Evolutionary conservation across 805 yeast species (phyloP).

Genomic region (Zygosaccharomyces rouxii): DNA sequence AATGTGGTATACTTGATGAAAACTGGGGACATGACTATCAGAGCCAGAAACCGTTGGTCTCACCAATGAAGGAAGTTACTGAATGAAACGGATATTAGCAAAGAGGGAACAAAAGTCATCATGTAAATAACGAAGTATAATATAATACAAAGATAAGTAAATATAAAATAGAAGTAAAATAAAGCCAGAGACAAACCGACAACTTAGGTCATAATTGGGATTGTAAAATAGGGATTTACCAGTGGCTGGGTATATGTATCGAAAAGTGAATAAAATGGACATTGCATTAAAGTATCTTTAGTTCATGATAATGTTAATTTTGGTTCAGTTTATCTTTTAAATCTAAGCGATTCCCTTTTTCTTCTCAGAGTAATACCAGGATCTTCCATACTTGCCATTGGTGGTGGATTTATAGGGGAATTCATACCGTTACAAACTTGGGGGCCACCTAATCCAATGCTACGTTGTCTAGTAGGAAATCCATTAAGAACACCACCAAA

Average conservation of each 20-base stretch:
- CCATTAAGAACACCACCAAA: neutral
- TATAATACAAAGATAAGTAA: neutral
- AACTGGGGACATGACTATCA: constrained; percentile 25
- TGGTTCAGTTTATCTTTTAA: constrained; percentile 8
- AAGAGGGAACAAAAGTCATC: neutral
- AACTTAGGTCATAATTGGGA: neutral
- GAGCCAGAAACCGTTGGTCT: constrained; percentile 20
- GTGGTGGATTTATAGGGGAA: neutral
- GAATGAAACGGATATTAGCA: constrained; percentile 11
- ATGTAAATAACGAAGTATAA: constrained; percentile 3
- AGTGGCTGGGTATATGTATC: neutral
- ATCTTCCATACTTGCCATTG: neutral
- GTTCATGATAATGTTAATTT: no score
- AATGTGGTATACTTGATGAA: constrained; percentile 54
- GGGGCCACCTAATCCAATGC: constrained; percentile 2
- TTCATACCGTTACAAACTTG: constrained; percentile 1
- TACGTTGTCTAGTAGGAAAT: constrained; percentile 1
- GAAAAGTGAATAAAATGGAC: neutral
- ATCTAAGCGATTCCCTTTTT: constrained; percentile 15
- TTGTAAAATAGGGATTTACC: neutral
- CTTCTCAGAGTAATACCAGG: constrained; percentile 7
- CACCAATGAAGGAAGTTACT: constrained; percentile 23
- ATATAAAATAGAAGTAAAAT: neutral
- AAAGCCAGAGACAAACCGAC: neutral
- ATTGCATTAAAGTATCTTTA: neutral